Conservation (phyloP, 176 grass and related monocot genomes). For the Carex scoparia region DNA sequence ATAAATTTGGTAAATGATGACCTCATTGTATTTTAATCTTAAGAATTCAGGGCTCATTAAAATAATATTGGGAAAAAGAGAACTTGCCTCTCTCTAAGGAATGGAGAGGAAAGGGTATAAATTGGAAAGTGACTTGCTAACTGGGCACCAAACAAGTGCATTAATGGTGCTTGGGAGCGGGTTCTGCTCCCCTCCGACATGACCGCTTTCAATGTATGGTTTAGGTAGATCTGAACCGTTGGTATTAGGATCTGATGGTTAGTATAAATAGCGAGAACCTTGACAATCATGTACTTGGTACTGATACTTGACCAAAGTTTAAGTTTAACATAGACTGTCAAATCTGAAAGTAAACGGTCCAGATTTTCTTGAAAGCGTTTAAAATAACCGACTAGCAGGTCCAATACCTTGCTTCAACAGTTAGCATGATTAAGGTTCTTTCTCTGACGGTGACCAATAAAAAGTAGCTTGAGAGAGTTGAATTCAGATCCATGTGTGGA, state of each 20-base stretch:
- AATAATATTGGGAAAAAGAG: neutral
- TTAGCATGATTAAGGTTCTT: neutral
- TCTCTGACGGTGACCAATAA: neutral
- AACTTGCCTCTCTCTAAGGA: neutral
- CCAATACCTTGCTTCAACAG: neutral
- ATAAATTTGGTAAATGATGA: neutral
- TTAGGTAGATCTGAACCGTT: neutral
- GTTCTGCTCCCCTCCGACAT: neutral
- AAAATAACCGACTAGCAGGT: neutral
- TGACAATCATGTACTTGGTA: neutral
- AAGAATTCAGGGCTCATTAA: neutral
- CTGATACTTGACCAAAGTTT: neutral
- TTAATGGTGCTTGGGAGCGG: neutral
- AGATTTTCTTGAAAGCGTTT: neutral
- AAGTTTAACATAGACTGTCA: neutral
- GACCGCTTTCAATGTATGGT: neutral
- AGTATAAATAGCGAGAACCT: neutral
- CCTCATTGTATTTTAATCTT: neutral
- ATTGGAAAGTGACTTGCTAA: slow-evolving; percentile 6
- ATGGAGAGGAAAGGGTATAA: neutral
- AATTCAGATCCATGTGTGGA: too few species aligned
- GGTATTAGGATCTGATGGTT: neutral
- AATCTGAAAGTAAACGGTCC: neutral
- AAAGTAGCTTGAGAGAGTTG: neutral
- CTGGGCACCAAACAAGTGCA: neutral